Conservation (phyloP, 1,139 yeast genomes). For the Protomyces inundatus region DNA sequence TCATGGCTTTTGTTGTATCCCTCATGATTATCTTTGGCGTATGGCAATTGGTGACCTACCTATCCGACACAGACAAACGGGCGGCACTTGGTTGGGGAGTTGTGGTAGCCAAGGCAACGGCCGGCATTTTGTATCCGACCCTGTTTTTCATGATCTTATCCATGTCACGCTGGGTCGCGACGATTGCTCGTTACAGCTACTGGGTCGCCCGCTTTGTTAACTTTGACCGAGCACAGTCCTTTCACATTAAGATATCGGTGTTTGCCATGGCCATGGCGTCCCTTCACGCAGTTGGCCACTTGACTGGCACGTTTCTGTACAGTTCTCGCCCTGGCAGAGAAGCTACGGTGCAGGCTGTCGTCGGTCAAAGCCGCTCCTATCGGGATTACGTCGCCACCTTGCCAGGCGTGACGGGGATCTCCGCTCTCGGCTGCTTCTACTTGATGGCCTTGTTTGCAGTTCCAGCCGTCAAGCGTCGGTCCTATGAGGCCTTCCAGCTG, state of each 20-base stretch:
- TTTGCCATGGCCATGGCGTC: neutral
- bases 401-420: constrained; percentile 9
- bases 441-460: neutral
- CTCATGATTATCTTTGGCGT: neutral
- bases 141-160: constrained; percentile 5
- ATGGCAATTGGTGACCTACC: constrained; percentile 4
- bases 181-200: neutral
- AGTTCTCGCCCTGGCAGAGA: constrained; percentile 1
- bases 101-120: constrained; percentile 5
- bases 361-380: neutral
- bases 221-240: constrained; percentile 8
- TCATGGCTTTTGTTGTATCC: constrained; percentile 1
- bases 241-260: constrained; percentile 10
- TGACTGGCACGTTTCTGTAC: constrained; percentile 5
- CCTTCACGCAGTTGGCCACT: constrained; percentile 3
- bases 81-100: constrained; percentile 16
- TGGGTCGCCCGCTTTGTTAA: constrained; percentile 4
- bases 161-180: constrained; percentile 4
- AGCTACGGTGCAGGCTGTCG: neutral
- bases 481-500: constrained; percentile 6
- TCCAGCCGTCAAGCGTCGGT: neutral
- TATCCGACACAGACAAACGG: neutral
- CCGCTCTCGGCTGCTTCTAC: neutral
- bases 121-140: constrained; percentile 13
- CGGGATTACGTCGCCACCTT: neutral